A percentile compares a stretch with the other conserved stretches of the same genome.
Evolutionary conservation across 2,329 filamentous ascomycete genomes (phyloP).

Genomic region (Dactylellina haptotyla): DNA sequence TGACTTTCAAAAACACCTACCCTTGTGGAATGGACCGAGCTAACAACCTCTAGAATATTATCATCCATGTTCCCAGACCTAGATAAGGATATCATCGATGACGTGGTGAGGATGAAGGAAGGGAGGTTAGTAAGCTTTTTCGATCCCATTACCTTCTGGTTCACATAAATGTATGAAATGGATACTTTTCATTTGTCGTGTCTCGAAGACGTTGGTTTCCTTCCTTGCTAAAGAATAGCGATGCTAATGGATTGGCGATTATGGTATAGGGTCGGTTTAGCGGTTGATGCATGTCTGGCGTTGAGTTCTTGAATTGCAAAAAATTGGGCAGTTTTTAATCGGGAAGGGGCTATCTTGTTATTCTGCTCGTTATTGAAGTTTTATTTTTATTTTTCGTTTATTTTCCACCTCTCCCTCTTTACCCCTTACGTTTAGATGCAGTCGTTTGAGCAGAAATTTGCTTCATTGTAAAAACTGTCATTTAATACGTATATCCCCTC

Average conservation of each 20-base stretch:
- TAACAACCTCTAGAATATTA: constrained; percentile 68
- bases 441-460: no score
- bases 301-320: constrained; percentile 63
- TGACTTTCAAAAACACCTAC: not conserved
- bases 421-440: no score
- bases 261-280: constrained; percentile 75
- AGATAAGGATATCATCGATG: constrained; percentile 92
- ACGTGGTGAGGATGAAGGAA: constrained; percentile 95
- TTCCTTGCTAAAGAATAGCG: constrained; percentile 5
- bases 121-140: constrained; percentile 74
- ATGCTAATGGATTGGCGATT: constrained; percentile 32
- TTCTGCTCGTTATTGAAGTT: not conserved
- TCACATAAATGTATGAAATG: constrained; percentile 36
- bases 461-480: no score
- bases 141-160: constrained; percentile 20
- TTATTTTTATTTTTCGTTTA: constrained; percentile 5
- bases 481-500: no score
- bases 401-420: no score
- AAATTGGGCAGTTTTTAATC: no score
- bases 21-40: not conserved
- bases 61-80: constrained; percentile 97
- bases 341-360: not conserved
- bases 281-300: constrained; percentile 86
- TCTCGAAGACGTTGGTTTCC: constrained; percentile 32
- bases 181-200: constrained; percentile 21